Evolutionary conservation across 768 basidiomycete species (phyloP), one percentile per base, ranked within the genome.

Genomic region (Galerina marginata): DNA sequence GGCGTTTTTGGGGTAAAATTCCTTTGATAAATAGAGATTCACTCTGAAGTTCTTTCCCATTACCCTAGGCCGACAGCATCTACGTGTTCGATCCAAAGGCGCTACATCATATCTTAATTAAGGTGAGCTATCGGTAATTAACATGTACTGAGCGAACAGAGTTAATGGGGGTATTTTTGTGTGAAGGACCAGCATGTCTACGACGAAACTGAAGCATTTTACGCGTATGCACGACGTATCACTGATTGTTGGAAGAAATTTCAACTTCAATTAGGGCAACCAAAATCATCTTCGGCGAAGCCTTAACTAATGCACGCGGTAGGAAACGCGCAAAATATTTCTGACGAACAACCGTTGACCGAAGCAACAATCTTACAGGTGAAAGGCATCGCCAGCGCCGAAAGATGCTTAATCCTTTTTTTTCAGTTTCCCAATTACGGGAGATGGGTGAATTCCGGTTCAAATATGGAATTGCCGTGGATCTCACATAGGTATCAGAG

Each of bases 371-470:
- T 16, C 37, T 14, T 7, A 37, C 7, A 81, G 81, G 80, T 9
- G 74, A 78, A 36, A 71, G 75, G 25, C 81, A 82, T 59, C 68
- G 72, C n/a, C 75, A 70, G 20, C 80, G 81, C 54, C 72, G 79
- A 16, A 81, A 79, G 58, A 74, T 81, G 69, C 66, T 83, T n/a
- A 81, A 77, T 48, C 81, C 81, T 0, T 74, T 81, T 3, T 83
- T 83, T 62, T 77, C 79, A 0, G 69, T 70, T 20, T 68, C 71
- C 0, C 78, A 82, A 61, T 69, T 82, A 73, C 78, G 79, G 9
- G 62, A 69, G 47, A 70, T 74, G 67, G 61, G 72, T 71, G 26
- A 23, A 64, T 26, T 20, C 6, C 39, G 12, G 15, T 49, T 36
- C 26, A n/a, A 25, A 14, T 10, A 6, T 16, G 14, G 23, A 6